phyloP scores from a whole-genome alignment of 805 yeast species.

The Saccharomycopsis babjevae region DNA sequence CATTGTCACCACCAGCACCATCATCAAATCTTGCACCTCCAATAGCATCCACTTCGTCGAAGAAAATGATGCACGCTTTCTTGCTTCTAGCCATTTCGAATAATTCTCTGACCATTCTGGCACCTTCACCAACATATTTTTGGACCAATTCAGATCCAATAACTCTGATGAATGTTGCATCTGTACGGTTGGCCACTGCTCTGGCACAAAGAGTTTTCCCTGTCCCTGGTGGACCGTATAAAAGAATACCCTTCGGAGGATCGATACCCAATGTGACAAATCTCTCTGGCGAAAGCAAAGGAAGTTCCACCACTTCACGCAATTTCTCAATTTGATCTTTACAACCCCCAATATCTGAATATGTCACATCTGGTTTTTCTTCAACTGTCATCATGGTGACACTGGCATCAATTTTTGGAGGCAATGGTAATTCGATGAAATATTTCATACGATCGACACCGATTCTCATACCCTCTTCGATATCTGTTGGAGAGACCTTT shows the following conservation, averaged over 20 bases:
- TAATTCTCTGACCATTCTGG: slow-evolving; percentile 97
- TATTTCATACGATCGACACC: slow-evolving; percentile 97
- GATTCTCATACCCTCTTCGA: slow-evolving; percentile 98
- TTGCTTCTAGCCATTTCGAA: slow-evolving; percentile 99
- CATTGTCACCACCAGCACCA: slow-evolving; percentile 99
- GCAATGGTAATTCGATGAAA: slow-evolving; percentile 93
- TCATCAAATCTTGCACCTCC: slow-evolving; percentile 99
- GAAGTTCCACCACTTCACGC: slow-evolving; percentile 93
- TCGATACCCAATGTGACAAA: slow-evolving; percentile 95
- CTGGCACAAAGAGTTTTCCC: slow-evolving; percentile 98
- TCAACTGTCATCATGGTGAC: slow-evolving; percentile 99
- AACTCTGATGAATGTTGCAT: slow-evolving; percentile 95
- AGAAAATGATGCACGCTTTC: slow-evolving; percentile 95
- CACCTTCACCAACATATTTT: slow-evolving; percentile 99
- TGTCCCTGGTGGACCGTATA: slow-evolving; percentile 98
- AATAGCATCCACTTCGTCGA: slow-evolving; percentile 97
- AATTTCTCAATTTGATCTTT: slow-evolving; percentile 96
- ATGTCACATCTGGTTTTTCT: slow-evolving; percentile 98
- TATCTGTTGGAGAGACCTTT: slow-evolving; percentile 95
- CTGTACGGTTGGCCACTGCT: slow-evolving; percentile 98
- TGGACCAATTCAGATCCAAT: slow-evolving; percentile 98
- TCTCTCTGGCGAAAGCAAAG: slow-evolving; percentile 89
- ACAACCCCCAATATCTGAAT: slow-evolving; percentile 97
- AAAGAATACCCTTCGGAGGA: slow-evolving; percentile 95
- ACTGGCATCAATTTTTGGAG: slow-evolving; percentile 95